Conservation (phyloP, 2,329 filamentous ascomycete species). For the Aspergillus awamori region DNA sequence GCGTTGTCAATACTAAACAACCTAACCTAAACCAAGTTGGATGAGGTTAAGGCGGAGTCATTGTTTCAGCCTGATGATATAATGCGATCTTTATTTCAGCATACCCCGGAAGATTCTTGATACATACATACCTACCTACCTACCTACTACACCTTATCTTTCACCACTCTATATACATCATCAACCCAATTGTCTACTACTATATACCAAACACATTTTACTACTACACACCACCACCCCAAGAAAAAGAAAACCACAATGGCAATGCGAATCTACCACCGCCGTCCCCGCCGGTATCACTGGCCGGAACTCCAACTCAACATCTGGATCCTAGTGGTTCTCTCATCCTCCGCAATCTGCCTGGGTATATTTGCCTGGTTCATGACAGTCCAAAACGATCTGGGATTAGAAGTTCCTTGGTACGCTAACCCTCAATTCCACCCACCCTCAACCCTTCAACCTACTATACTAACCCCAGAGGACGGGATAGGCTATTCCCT, state of each 20-base stretch:
- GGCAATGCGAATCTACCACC: constrained; percentile 36
- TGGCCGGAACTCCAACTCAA: constrained; percentile 69
- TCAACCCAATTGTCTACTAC: too few relatives aligned
- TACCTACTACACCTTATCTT: too few relatives aligned
- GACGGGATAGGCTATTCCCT: constrained; percentile 60
- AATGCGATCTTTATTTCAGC: too few relatives aligned
- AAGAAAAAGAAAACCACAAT: constrained; percentile 27
- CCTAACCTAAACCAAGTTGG: too few relatives aligned
- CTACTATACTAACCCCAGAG: background rate
- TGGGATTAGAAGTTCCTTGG: constrained; percentile 63
- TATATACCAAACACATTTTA: background rate
- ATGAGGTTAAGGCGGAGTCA: too few relatives aligned
- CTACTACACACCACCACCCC: background rate
- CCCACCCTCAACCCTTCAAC: background rate
- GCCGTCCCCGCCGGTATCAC: constrained; percentile 54
- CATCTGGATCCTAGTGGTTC: constrained; percentile 65
- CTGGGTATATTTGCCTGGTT: constrained; percentile 65
- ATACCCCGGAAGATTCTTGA: too few relatives aligned
- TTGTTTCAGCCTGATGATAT: too few relatives aligned
- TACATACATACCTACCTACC: too few relatives aligned
- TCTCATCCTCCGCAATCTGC: constrained; percentile 59
- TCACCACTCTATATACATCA: background rate
- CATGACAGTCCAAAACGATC: constrained; percentile 59
- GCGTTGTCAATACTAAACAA: too few relatives aligned
- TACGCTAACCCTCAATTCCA: constrained; percentile 31